phyloP scores from a whole-genome alignment of 495 filamentous ascomycete genomes.

The Aspergillus hancockii region DNA sequence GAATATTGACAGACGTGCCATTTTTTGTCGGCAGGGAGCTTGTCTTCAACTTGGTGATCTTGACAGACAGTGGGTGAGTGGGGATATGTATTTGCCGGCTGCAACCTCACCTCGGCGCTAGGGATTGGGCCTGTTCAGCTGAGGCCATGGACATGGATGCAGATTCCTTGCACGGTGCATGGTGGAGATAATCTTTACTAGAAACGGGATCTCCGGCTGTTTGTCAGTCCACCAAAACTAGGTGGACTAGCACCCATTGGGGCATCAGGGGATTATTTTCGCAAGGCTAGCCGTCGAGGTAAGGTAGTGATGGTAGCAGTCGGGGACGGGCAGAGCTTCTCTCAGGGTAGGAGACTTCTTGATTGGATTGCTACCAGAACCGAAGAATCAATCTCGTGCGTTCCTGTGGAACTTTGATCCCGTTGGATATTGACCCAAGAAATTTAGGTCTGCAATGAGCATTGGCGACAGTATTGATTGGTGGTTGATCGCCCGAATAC shows the following conservation, averaged over 20 bases:
- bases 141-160: not conserved
- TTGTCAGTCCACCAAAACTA: not conserved
- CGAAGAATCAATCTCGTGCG: not conserved
- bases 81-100: not conserved
- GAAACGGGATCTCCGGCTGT: not conserved
- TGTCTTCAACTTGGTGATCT: not conserved
- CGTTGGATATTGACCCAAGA: not conserved
- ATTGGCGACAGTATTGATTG: constrained; percentile 5
- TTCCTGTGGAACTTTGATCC: not conserved
- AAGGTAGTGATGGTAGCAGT: not conserved
- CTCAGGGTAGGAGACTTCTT: not conserved
- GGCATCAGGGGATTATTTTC: not conserved
- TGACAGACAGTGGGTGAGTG: not conserved
- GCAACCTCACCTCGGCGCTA: not conserved
- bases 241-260: not conserved
- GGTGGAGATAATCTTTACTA: constrained; percentile 1
- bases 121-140: not conserved
- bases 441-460: not conserved
- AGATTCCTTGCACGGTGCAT: not conserved
- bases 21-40: not conserved
- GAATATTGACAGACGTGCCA: constrained; percentile 6
- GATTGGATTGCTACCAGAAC: not conserved
- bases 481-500: constrained; percentile 10
- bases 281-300: not conserved
- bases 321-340: not conserved